Evolutionary conservation across 1,139 yeast species (phyloP).

Genomic region (Yamadazyma membranifaciens): DNA sequence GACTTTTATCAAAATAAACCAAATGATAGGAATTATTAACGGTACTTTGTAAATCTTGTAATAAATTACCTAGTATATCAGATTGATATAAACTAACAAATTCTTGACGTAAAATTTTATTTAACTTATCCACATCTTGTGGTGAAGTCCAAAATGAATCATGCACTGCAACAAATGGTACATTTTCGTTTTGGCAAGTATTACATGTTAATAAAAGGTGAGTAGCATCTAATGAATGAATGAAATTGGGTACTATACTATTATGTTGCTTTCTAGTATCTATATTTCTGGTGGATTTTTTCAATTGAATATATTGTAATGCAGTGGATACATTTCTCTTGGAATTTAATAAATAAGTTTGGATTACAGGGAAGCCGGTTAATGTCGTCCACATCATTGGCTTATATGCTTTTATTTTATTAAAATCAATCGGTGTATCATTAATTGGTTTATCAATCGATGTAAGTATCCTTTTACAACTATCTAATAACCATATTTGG

Average conservation of each 20-base stretch:
- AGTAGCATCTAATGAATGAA: conserved; percentile 79
- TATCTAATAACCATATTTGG: conserved; percentile 38
- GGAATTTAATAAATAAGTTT: conserved; percentile 25
- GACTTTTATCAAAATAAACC: conserved; percentile 27
- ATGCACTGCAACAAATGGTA: conserved; percentile 92
- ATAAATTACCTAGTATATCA: conserved; percentile 25
- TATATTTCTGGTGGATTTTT: conserved; percentile 20
- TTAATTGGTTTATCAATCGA: conserved; percentile 21
- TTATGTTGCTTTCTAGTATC: conserved; percentile 32
- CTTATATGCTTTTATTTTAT: conserved; percentile 17
- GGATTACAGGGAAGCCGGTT: conserved; percentile 44
- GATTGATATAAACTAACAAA: conserved; percentile 35
- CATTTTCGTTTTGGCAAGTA: conserved; percentile 60
- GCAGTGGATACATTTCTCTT: conserved; percentile 19
- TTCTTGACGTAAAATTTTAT: conserved; percentile 57
- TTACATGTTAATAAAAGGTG: conserved; percentile 91
- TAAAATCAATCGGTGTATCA: conserved; percentile 15
- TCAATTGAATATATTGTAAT: conserved; percentile 26
- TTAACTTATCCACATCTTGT: conserved; percentile 72
- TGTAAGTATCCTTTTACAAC: conserved; percentile 27
- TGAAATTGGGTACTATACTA: conserved; percentile 46
- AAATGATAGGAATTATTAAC: conserved; percentile 30
- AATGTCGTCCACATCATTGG: conserved; percentile 48
- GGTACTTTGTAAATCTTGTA: conserved; percentile 25
- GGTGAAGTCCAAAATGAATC: conserved; percentile 99